Conservation (phyloP, 176 grass and related monocot genomes). For the Phoenix dactylifera region DNA sequence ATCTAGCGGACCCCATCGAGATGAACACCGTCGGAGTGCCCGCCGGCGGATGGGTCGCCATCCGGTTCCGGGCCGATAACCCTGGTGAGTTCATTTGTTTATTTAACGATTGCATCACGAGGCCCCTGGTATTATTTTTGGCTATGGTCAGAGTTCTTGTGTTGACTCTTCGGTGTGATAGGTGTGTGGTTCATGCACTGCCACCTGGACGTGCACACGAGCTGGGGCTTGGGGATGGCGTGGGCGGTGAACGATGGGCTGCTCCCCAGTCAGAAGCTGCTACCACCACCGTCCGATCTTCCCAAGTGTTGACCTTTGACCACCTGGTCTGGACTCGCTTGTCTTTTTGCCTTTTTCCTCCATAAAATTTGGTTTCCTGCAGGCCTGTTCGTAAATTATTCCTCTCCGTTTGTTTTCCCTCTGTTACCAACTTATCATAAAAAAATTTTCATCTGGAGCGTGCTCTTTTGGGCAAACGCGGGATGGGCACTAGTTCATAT, state of each 20-base stretch:
- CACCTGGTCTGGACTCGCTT: too few species aligned
- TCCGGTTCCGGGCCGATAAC: conserved; percentile 69
- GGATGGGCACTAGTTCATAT: too few species aligned
- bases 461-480: too few species aligned
- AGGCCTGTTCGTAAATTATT: too few species aligned
- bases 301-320: conserved; percentile 30
- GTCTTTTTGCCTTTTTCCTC: too few species aligned
- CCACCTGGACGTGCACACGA: conserved; percentile 64
- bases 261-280: conserved; percentile 46
- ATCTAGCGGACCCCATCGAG: conserved; percentile 53
- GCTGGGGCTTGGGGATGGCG: conserved; percentile 69
- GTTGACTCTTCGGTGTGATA: neutral
- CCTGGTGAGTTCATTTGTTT: conserved; percentile 27
- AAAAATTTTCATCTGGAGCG: too few species aligned
- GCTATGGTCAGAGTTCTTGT: too few species aligned
- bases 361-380: too few species aligned
- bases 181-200: conserved; percentile 78
- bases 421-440: too few species aligned
- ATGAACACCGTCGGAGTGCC: conserved; percentile 62
- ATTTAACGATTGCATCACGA: neutral
- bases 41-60: conserved; percentile 55
- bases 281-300: conserved; percentile 54
- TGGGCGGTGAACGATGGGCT: conserved; percentile 57
- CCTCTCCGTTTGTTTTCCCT: too few species aligned
- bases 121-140: too few species aligned